Evolutionary conservation across 2,329 filamentous ascomycete genomes (phyloP).

Genomic region (Emergomyces africanus): DNA sequence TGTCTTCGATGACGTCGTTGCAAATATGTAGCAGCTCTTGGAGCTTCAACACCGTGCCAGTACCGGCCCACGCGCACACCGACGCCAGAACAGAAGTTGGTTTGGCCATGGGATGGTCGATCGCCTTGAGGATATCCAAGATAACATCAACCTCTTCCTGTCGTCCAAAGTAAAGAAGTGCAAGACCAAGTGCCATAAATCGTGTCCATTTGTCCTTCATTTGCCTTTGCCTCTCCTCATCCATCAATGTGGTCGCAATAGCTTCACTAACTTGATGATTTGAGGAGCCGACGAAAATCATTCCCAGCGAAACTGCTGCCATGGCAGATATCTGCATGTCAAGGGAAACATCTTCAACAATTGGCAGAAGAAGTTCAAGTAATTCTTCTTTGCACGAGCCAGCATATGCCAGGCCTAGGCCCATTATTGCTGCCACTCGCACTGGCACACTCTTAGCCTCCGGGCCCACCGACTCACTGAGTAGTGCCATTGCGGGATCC

Average conservation of each 20-base stretch:
- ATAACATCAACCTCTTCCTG: constrained; percentile 99
- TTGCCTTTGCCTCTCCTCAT: constrained; percentile 81
- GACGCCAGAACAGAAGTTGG: constrained; percentile 90
- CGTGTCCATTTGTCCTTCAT: constrained; percentile 97
- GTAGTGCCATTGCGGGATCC: constrained; percentile 76
- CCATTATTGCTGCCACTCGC: constrained; percentile 82
- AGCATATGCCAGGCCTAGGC: constrained; percentile 84
- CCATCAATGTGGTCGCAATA: constrained; percentile 82
- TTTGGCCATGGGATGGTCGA: constrained; percentile 93
- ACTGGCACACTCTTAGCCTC: constrained; percentile 65
- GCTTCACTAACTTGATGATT: constrained; percentile 84
- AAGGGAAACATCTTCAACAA: constrained; percentile 69
- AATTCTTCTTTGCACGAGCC: constrained; percentile 86
- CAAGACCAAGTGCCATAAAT: constrained; percentile 88
- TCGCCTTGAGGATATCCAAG: constrained; percentile 88
- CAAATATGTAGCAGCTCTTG: constrained; percentile 96
- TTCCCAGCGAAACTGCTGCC: constrained; percentile 79
- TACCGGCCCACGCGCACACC: constrained; percentile 96
- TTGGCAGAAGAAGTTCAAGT: constrained; percentile 71
- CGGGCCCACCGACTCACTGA: constrained; percentile 69
- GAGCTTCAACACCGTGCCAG: constrained; percentile 90
- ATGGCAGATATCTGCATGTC: constrained; percentile 96
- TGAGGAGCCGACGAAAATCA: constrained; percentile 87
- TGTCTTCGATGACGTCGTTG: constrained; percentile 92
- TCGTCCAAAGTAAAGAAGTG: constrained; percentile 86